Conservation (phyloP, 441 rosid genomes). For the Croton setiger region DNA sequence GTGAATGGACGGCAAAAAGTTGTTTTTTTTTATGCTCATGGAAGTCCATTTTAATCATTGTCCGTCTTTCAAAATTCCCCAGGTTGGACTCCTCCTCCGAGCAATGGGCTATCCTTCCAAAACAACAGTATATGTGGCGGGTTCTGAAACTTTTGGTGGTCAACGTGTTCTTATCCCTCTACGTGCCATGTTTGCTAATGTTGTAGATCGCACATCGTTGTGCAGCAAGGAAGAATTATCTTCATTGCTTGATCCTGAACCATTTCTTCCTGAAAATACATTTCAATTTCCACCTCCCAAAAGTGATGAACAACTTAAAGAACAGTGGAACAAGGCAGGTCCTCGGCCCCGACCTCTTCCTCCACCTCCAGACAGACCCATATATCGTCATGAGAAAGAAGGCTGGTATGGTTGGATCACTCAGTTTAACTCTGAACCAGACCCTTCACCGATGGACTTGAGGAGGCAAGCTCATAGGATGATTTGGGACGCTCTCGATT, state of each 20-base stretch:
- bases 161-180: constrained; percentile 88
- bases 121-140: constrained; percentile 86
- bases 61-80: constrained; percentile 12
- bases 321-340: constrained; percentile 95
- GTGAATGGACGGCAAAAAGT: not conserved
- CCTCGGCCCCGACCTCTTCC: constrained; percentile 99
- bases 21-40: not conserved
- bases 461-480: constrained; percentile 87
- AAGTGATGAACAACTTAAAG: constrained; percentile 66
- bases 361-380: constrained; percentile 96
- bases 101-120: constrained; percentile 88
- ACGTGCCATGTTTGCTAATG: constrained; percentile 85
- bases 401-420: constrained; percentile 99
- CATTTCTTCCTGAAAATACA: constrained; percentile 50
- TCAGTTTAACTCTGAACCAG: constrained; percentile 75
- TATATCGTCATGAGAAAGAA: constrained; percentile 93
- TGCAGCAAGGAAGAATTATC: constrained; percentile 72
- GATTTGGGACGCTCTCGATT: constrained; percentile 98
- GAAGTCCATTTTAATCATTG: too few relatives aligned
- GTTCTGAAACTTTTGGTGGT: constrained; percentile 96
- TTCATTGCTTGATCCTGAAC: constrained; percentile 81
- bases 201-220: constrained; percentile 74
- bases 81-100: constrained; percentile 93
- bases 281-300: constrained; percentile 49
- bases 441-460: constrained; percentile 65